A percentile compares a stretch with the other conserved stretches of the same genome.
Conservation (phyloP, 83 land plant species). For the Picea abies region DNA sequence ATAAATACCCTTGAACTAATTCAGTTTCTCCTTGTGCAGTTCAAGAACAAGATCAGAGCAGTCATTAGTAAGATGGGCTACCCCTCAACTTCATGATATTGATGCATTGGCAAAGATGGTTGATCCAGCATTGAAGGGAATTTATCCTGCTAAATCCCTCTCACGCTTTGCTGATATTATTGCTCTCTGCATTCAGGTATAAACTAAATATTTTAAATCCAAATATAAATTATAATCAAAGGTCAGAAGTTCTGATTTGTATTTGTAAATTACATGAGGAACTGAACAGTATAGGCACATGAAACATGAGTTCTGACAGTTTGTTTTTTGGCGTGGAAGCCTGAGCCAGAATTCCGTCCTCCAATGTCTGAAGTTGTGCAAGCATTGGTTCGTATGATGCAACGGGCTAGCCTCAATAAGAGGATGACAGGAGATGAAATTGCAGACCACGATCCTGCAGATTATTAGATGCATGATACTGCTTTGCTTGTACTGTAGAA, state of each 20-base stretch:
- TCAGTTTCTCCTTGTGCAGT: constrained; percentile 28
- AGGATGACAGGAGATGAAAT: constrained; percentile 73
- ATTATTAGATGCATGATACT: too few relatives aligned
- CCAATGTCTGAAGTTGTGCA: constrained; percentile 97
- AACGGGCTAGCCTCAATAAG: constrained; percentile 76
- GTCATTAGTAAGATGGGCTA: constrained; percentile 73
- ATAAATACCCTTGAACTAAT: not conserved
- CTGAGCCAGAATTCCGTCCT: constrained; percentile 96
- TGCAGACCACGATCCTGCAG: too few relatives aligned
- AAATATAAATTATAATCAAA: too few relatives aligned
- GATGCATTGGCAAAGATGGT: constrained; percentile 71
- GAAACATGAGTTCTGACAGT: too few relatives aligned
- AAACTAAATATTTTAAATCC: too few relatives aligned
- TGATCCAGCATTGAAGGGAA: constrained; percentile 66
- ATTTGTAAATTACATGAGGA: too few relatives aligned
- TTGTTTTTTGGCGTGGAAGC: constrained; percentile 33
- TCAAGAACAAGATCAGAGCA: constrained; percentile 62
- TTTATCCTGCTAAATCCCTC: constrained; percentile 68
- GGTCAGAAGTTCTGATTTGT: too few relatives aligned
- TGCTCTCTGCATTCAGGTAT: constrained; percentile 76
- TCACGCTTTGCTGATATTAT: constrained; percentile 77
- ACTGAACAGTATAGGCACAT: too few relatives aligned
- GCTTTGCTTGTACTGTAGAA: too few relatives aligned
- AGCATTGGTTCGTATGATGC: constrained; percentile 80
- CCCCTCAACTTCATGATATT: constrained; percentile 78